Percentiles rank a stretch among this genome's conserved stretches.
These are phyloP conservation scores for Aspergillus ibericus DNA, from an alignment of 2,329 filamentous ascomycete species.

Conservation along the genomic window DNA sequence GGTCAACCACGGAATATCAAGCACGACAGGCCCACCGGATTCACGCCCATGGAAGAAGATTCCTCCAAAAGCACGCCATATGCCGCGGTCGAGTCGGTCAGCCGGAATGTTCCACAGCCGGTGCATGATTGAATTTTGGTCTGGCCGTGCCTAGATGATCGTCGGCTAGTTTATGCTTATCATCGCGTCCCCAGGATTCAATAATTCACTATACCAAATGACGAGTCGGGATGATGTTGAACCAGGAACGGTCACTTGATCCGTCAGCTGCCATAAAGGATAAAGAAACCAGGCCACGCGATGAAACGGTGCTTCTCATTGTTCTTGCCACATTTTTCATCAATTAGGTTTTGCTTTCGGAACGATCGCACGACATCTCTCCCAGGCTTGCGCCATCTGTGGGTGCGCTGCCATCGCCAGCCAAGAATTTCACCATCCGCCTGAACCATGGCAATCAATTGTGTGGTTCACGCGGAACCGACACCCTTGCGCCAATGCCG, in stretches of 20 bases:
- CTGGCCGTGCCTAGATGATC: not conserved
- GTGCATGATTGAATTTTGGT: not conserved
- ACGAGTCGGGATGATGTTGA: not conserved
- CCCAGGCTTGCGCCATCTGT: constrained; percentile 1
- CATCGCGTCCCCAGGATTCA: not conserved
- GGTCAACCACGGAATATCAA: not conserved
- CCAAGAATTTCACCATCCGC: not conserved
- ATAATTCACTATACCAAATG: not conserved
- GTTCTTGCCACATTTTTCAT: not conserved
- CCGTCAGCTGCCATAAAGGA: not conserved
- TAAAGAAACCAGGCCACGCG: not conserved
- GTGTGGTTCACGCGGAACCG: not conserved
- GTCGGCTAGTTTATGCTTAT: constrained; percentile 6
- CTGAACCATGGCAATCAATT: not conserved
- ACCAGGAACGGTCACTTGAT: not conserved
- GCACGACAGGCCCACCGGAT: constrained; percentile 1
- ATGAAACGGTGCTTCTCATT: not conserved
- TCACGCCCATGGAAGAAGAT: constrained; percentile 10
- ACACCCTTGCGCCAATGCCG: not conserved
- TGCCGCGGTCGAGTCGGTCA: constrained; percentile 8
- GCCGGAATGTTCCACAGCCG: constrained; percentile 1
- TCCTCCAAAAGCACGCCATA: constrained; percentile 23
- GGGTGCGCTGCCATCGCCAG: not conserved
- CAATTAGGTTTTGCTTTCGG: not conserved
- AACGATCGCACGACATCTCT: not conserved